phyloP scores from a whole-genome alignment of 148 eudicot species.

The Diospyros lotus region DNA sequence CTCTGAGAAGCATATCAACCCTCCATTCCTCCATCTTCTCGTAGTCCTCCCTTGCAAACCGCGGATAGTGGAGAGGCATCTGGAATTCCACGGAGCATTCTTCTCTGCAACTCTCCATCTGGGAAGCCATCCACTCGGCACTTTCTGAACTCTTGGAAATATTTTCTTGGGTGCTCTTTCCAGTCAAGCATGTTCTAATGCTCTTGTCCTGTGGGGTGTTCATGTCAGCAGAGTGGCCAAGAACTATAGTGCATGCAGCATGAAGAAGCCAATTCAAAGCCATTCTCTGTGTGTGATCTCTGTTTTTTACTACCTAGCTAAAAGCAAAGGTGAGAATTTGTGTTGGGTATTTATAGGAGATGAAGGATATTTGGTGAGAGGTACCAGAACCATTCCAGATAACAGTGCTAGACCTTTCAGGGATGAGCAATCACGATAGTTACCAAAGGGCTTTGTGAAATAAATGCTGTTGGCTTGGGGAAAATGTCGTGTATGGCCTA shows the following conservation, averaged over 20 bases:
- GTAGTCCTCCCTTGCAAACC: constrained; percentile 29
- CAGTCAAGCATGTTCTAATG: too few species aligned
- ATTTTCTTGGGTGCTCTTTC: neutral
- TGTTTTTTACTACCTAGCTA: too few species aligned
- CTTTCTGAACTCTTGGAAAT: neutral
- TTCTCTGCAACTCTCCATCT: neutral
- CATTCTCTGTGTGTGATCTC: neutral
- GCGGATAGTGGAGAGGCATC: constrained; percentile 39
- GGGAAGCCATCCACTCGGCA: neutral
- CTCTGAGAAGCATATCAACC: constrained; percentile 28
- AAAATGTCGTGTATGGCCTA: too few species aligned
- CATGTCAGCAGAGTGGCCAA: neutral
- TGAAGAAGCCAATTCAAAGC: constrained; percentile 10
- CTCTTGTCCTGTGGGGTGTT: too few species aligned
- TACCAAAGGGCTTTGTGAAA: too few species aligned
- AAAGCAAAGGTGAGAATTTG: too few species aligned
- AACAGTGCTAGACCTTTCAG: too few species aligned
- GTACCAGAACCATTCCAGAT: too few species aligned
- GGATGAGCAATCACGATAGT: too few species aligned
- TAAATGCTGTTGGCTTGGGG: too few species aligned
- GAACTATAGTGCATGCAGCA: neutral
- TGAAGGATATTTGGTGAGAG: too few species aligned
- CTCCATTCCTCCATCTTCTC: constrained; percentile 40
- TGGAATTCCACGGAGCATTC: constrained; percentile 11
- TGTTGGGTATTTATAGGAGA: too few species aligned